These are phyloP conservation scores for Pleurotus salmoneostramineus DNA, from an alignment of 768 basidiomycete species.

Conservation along the genomic window DNA sequence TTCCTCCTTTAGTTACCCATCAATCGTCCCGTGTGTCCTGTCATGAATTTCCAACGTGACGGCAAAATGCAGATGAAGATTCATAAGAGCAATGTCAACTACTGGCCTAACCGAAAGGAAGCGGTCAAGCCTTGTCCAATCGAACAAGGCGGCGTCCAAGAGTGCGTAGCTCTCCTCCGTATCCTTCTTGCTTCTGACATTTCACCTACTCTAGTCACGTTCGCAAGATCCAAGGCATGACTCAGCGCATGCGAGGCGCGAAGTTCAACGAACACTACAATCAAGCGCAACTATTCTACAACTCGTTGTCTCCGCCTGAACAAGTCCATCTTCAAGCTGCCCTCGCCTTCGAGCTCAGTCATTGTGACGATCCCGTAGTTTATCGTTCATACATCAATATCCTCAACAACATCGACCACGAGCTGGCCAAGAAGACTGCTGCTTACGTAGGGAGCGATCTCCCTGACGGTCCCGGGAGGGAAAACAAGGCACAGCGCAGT, in stretches of 20 bases:
- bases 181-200: neutral
- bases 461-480: constrained; percentile 45
- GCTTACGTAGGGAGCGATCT: constrained; percentile 55
- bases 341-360: constrained; percentile 79
- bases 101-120: constrained; percentile 76
- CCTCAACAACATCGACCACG: constrained; percentile 70
- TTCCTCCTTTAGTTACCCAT: constrained; percentile 60
- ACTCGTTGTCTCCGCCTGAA: constrained; percentile 70
- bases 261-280: constrained; percentile 79
- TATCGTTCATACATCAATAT: constrained; percentile 64
- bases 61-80: constrained; percentile 57
- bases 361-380: constrained; percentile 74
- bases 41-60: constrained; percentile 66
- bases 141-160: constrained; percentile 52
- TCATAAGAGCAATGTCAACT: constrained; percentile 59
- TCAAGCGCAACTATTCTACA: constrained; percentile 81
- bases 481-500: constrained; percentile 56
- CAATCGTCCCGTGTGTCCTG: constrained; percentile 75
- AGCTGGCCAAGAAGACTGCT: constrained; percentile 70
- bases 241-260: constrained; percentile 55
- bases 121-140: constrained; percentile 43
- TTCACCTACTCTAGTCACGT: constrained; percentile 31
- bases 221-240: constrained; percentile 50
- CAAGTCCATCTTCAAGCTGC: constrained; percentile 68
- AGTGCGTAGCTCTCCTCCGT: constrained; percentile 30